Evolutionary conservation across 371 early-diverging fungal genomes (phyloP).

Genomic region (Mycotypha africana): DNA sequence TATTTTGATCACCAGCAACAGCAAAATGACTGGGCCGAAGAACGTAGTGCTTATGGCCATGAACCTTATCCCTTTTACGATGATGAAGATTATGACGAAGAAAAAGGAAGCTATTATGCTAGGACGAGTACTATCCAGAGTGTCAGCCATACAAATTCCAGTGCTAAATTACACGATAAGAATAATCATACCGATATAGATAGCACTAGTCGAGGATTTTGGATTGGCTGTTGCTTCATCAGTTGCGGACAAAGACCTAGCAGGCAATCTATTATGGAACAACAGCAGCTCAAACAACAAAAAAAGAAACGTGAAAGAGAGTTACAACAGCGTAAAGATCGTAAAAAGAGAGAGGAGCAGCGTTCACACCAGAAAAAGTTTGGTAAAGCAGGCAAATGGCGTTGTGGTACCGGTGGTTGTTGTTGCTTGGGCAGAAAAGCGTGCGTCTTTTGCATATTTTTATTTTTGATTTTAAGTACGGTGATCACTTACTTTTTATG

Average conservation of each 20-base stretch:
- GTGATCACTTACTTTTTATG: slow-evolving; percentile 26
- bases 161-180: slow-evolving; percentile 1
- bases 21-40: slow-evolving; percentile 1
- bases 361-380: too few relatives aligned
- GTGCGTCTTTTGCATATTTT: slow-evolving; percentile 33
- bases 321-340: slow-evolving; percentile 6
- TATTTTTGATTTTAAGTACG: slow-evolving; percentile 18
- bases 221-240: slow-evolving; percentile 39
- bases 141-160: neutral
- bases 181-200: neutral
- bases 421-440: slow-evolving; percentile 25
- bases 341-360: too few relatives aligned
- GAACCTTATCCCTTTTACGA: neutral
- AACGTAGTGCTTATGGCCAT: slow-evolving; percentile 1
- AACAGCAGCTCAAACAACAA: slow-evolving; percentile 6
- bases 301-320: too few relatives aligned
- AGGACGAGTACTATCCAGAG: too few relatives aligned
- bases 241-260: slow-evolving; percentile 21
- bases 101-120: neutral
- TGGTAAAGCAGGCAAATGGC: too few relatives aligned
- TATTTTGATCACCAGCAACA: slow-evolving; percentile 1
- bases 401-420: too few relatives aligned
- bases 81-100: neutral
- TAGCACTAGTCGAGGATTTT: slow-evolving; percentile 15
- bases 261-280: neutral